Conservation (phyloP, 176 grass and related monocot species). For the Oryza australiensis region DNA sequence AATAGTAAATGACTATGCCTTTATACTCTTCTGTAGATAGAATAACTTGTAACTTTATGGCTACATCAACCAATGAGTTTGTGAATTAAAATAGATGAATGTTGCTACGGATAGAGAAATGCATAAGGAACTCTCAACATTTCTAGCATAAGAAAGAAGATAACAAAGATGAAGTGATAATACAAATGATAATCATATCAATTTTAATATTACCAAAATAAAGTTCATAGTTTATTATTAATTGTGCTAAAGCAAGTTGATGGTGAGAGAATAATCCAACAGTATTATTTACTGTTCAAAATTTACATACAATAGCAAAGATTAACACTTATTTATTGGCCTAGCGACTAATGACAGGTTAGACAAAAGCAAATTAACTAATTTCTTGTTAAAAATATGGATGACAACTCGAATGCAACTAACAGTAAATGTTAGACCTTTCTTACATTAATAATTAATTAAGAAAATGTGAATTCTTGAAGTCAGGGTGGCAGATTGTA, state of each 20-base stretch:
- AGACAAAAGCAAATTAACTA: not conserved
- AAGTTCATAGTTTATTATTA: not conserved
- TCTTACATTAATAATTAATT: not conserved
- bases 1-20: slow-evolving; percentile 22
- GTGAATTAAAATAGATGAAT: not conserved
- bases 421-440: not conserved
- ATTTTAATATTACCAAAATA: not conserved
- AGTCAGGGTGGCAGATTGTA: not conserved
- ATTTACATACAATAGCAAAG: not conserved
- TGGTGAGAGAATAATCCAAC: not conserved
- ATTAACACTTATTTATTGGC: not conserved
- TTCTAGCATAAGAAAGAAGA: not conserved
- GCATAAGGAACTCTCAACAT: not conserved
- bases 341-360: not conserved
- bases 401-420: too few relatives aligned
- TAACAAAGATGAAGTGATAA: not conserved
- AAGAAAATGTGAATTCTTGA: not conserved
- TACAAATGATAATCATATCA: not conserved
- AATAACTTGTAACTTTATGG: not conserved
- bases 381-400: not conserved
- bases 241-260: not conserved
- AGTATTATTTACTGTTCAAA: slow-evolving; percentile 12
- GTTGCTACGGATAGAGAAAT: not conserved
- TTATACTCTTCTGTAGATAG: slow-evolving; percentile 19
- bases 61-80: not conserved